Evolutionary conservation across 805 yeast species (phyloP).

Genomic region (Hanseniaspora valbyensis): DNA sequence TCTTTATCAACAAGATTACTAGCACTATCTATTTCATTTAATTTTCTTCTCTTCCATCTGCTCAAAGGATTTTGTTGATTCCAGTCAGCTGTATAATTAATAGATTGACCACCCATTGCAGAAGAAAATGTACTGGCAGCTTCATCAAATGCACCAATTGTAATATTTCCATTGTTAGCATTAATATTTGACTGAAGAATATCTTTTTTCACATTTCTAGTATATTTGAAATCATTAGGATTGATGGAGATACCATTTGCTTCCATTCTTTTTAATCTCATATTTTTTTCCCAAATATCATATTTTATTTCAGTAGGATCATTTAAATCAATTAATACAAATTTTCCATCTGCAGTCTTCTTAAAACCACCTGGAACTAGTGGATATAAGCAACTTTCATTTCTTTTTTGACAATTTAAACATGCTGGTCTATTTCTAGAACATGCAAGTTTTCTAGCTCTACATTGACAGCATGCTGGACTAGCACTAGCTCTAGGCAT

Average conservation of each 20-base stretch:
- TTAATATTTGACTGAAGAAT: neutral
- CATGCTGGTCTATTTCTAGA: slow-evolving; percentile 36
- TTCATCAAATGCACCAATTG: neutral
- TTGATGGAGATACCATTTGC: neutral
- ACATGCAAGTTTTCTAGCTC: slow-evolving; percentile 32
- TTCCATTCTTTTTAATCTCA: slow-evolving; percentile 1
- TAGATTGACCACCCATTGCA: neutral
- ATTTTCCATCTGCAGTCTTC: slow-evolving; percentile 3
- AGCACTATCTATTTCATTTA: neutral
- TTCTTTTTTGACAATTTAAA: slow-evolving; percentile 30
- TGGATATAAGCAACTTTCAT: slow-evolving; percentile 26
- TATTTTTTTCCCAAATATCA: slow-evolving; percentile 9
- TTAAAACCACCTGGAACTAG: slow-evolving; percentile 14
- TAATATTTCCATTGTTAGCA: neutral
- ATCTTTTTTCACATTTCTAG: neutral
- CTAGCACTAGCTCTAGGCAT: slow-evolving; percentile 12
- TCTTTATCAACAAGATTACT: neutral
- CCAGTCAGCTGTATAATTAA: neutral
- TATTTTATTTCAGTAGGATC: slow-evolving; percentile 13
- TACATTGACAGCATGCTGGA: slow-evolving; percentile 29
- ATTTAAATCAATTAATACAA: slow-evolving; percentile 12
- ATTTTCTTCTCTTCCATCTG: slow-evolving; percentile 7
- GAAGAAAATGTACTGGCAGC: too few species aligned
- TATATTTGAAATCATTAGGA: neutral
- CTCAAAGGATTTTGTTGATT: neutral